These are phyloP conservation scores for Apiotrichum gracile DNA, from an alignment of 1,284 basidiomycete species.

Conservation along the genomic window DNA sequence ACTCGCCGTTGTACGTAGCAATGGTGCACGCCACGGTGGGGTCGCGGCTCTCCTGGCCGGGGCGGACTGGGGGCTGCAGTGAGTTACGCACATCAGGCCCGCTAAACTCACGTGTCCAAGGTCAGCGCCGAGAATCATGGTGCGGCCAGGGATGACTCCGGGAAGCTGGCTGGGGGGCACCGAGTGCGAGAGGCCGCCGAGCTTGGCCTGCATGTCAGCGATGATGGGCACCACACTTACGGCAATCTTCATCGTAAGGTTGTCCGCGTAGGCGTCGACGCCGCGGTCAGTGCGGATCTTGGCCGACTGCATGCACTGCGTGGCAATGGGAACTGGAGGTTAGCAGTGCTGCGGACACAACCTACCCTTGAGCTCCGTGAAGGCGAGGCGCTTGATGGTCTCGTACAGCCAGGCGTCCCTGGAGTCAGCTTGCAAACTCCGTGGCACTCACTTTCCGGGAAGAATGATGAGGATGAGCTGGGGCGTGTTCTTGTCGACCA, in stretches of 20 bases:
- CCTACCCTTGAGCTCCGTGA: slow-evolving; percentile 7
- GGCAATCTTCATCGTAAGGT: slow-evolving; percentile 41
- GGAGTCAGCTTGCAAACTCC: background rate
- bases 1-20: slow-evolving; percentile 38
- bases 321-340: slow-evolving; percentile 6
- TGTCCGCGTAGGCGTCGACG: slow-evolving; percentile 49
- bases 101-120: slow-evolving; percentile 38
- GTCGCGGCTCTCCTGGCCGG: slow-evolving; percentile 44
- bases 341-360: background rate
- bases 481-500: slow-evolving; percentile 30
- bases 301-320: slow-evolving; percentile 43
- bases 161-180: slow-evolving; percentile 19
- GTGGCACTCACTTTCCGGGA: slow-evolving; percentile 23
- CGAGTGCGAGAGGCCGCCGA: slow-evolving; percentile 49
- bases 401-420: slow-evolving; percentile 45
- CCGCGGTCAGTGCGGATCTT: slow-evolving; percentile 42
- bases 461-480: slow-evolving; percentile 45
- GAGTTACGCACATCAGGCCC: slow-evolving; percentile 44
- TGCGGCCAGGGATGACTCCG: slow-evolving; percentile 31
- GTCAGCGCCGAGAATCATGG: slow-evolving; percentile 49
- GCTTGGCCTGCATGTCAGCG: slow-evolving; percentile 44
- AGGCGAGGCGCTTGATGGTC: slow-evolving; percentile 44
- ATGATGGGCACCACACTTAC: background rate
- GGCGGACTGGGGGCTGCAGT: slow-evolving; percentile 43
- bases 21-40: slow-evolving; percentile 37